A percentile compares a stretch with the other conserved stretches of the same genome.
These are phyloP conservation scores for Cryptococcus maquisensis DNA, from an alignment of 1,284 basidiomycete species.

Conservation along the genomic window DNA sequence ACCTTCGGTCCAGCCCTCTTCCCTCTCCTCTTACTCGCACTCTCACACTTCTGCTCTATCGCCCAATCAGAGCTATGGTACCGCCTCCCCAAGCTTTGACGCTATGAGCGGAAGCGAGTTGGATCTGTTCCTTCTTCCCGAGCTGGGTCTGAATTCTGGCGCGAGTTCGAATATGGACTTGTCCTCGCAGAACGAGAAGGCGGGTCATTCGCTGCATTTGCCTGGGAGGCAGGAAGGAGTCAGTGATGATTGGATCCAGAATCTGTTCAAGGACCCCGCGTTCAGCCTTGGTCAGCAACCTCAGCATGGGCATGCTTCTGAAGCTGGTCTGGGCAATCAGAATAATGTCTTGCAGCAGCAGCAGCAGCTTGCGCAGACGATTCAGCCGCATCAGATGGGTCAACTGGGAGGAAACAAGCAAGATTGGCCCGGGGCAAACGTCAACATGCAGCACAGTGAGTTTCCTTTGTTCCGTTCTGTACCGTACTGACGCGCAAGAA, in stretches of 20 bases:
- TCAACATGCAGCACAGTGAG: not conserved
- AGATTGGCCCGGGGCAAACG: not conserved
- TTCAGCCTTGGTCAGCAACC: not conserved
- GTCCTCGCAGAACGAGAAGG: constrained; percentile 4
- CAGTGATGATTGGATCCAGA: constrained; percentile 10
- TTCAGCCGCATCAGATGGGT: constrained; percentile 8
- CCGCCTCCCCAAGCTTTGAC: constrained; percentile 5
- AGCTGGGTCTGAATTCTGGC: not conserved
- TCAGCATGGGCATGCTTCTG: constrained; percentile 3
- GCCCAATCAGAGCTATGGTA: not conserved
- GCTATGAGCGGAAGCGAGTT: constrained; percentile 30
- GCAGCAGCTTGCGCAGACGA: constrained; percentile 1
- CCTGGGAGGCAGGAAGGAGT: constrained; percentile 4
- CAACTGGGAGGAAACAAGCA: not conserved
- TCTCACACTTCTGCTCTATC: constrained; percentile 32
- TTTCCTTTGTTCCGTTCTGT: not conserved
- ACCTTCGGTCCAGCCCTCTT: constrained; percentile 6
- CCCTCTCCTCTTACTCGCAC: constrained; percentile 24
- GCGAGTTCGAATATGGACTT: not conserved
- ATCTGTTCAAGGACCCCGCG: constrained; percentile 4
- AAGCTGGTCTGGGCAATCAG: not conserved
- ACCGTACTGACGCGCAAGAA: not conserved
- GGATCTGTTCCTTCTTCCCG: constrained; percentile 34
- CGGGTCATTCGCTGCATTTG: constrained; percentile 10
- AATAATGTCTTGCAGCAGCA: constrained; percentile 3